Evolutionary conservation across 345 rosid species (phyloP).

Genomic region (Passiflora organensis): DNA sequence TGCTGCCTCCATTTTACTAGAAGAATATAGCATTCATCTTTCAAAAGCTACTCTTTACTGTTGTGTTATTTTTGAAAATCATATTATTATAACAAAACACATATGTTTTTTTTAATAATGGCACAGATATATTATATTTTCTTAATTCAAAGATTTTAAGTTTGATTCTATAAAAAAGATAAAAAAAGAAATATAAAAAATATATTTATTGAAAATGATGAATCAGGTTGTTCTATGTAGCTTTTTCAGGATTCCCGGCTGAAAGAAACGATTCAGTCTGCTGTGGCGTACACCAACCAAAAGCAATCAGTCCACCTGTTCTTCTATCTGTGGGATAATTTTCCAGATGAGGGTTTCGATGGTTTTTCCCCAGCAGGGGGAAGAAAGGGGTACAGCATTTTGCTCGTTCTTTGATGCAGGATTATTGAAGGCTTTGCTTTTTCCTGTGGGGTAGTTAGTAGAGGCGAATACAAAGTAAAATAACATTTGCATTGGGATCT

Average conservation of each 20-base stretch:
- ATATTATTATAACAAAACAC: too few relatives aligned
- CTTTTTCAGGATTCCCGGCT: not conserved
- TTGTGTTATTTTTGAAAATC: too few relatives aligned
- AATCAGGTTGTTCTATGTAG: too few relatives aligned
- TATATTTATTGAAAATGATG: too few relatives aligned
- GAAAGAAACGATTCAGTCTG: slow-evolving; percentile 14
- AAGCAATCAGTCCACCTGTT: slow-evolving; percentile 17
- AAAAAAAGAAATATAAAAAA: too few relatives aligned
- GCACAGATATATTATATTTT: too few relatives aligned
- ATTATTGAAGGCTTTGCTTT: not conserved
- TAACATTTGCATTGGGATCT: slow-evolving; percentile 25
- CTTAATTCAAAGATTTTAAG: too few relatives aligned
- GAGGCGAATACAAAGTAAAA: not conserved
- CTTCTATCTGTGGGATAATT: slow-evolving; percentile 18
- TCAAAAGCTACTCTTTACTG: too few relatives aligned
- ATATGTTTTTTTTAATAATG: too few relatives aligned
- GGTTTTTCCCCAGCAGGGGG: not conserved
- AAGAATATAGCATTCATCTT: too few relatives aligned
- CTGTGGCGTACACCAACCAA: slow-evolving; percentile 16
- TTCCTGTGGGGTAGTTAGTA: not conserved
- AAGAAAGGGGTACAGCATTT: slow-evolving; percentile 13
- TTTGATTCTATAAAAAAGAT: too few relatives aligned
- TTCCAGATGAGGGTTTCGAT: not conserved
- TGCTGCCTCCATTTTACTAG: too few relatives aligned
- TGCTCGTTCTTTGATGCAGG: slow-evolving; percentile 1